Base-by-base conservation (phyloP, 495 filamentous ascomycete species). In the Podospora anserina region DNA sequence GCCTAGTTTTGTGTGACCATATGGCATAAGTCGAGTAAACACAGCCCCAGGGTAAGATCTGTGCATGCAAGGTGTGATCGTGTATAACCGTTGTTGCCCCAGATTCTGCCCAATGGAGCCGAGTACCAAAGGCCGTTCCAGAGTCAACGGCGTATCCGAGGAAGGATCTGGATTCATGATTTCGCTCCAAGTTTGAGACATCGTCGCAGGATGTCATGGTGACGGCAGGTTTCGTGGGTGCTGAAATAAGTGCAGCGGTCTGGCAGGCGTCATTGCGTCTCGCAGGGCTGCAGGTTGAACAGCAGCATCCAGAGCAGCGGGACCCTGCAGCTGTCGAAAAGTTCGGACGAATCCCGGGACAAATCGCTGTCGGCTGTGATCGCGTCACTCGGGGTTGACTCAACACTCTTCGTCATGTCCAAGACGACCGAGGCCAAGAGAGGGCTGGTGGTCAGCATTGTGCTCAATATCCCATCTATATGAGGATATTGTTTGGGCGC, bases 201-300 rank as follows among this genome's bases (percentile, higher is more conserved):
- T 13, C 9, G 13, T 49, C 39, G 39, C 15, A 49, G 15, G 39
- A 49, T 11, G 39, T 49, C 39, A 11, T 49, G 39, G 39, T 49
- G 39, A 49, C 39, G 39, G 5, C 7, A 13, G 5, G 13, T 3
- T 16, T 49, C 9, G 6, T 49, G 39, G 39, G 9, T 49, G 13
- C 15, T 13, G 39, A 16, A 49, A 49, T 49, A 49, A 49, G 13
- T 16, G 39, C 9, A 49, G 39, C 39, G 15, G 5, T 49, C 13
- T 49, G 39, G 39, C 39, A 49, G 39, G 39, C 39, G 30, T 32
- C 30, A 32, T 32, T 7, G 30, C 30, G 39, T 49, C 39, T 49
- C 39, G 55, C 55, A 58, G 55, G 55, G 55, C 55, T 58, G 55
- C 55, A 58, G 55, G 55, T 58, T 58, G 55, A 26, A 58, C 55